phyloP scores from a whole-genome alignment of 169 alveolate genomes.

The Fabrea salina region DNA sequence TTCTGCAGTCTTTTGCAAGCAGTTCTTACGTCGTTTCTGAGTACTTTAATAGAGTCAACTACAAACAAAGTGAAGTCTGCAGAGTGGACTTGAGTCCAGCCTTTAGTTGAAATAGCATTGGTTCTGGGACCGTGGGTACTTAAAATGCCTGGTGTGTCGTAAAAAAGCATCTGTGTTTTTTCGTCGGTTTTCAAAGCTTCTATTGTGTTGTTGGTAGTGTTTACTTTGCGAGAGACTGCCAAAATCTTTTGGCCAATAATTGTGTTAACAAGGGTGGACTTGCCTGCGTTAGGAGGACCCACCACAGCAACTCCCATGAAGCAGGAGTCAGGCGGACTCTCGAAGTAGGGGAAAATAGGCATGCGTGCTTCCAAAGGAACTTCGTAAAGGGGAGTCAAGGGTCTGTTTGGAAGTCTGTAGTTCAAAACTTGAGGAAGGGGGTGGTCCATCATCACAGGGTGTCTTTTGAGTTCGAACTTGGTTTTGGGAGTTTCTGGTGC shows the following conservation, averaged over 20 bases:
- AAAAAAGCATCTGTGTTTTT: neutral
- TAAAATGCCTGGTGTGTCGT: slow-evolving; percentile 25
- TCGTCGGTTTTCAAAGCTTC: neutral
- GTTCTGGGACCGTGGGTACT: neutral
- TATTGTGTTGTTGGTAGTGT: neutral
- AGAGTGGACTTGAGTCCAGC: neutral
- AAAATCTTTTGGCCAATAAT: neutral
- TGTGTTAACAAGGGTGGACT: neutral
- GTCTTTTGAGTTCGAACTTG: too few species aligned
- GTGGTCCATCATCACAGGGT: neutral
- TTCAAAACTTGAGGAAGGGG: neutral
- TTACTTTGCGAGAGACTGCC: slow-evolving; percentile 10
- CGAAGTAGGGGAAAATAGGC: neutral
- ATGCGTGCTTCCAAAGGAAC: slow-evolving; percentile 1
- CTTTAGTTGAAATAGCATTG: neutral
- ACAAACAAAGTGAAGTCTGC: neutral
- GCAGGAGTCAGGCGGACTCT: neutral
- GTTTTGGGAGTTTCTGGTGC: too few species aligned
- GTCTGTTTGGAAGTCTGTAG: slow-evolving; percentile 17
- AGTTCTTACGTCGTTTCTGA: neutral
- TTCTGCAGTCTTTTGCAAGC: slow-evolving; percentile 6
- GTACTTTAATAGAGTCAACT: slow-evolving; percentile 13
- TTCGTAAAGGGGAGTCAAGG: neutral
- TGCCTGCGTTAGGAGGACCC: slow-evolving; percentile 31
- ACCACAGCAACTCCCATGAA: neutral